Conservation (phyloP, 768 basidiomycete species). For the Pleurotus tuber-regium region DNA sequence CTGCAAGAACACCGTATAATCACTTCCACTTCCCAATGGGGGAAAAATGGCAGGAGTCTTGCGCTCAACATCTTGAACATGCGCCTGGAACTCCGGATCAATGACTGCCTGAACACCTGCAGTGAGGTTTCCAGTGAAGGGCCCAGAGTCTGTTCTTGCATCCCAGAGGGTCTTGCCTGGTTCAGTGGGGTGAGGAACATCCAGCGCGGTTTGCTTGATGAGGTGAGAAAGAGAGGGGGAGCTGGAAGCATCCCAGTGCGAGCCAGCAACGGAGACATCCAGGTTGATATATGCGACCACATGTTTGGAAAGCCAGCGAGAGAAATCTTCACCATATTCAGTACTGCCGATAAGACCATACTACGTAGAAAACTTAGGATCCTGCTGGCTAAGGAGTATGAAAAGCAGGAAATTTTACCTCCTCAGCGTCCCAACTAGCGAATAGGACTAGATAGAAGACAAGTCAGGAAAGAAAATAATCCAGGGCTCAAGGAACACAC, state of each 20-base stretch:
- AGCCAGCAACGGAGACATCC: slow-evolving; percentile 64
- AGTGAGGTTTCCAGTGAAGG: slow-evolving; percentile 32
- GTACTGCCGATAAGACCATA: slow-evolving; percentile 80
- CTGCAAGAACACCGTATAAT: slow-evolving; percentile 92
- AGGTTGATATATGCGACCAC: slow-evolving; percentile 88
- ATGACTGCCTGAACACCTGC: too few relatives aligned
- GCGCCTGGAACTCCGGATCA: too few relatives aligned
- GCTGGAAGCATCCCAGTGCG: slow-evolving; percentile 51
- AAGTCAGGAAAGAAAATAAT: slow-evolving; percentile 13
- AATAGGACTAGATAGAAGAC: slow-evolving; percentile 44
- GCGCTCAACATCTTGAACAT: too few relatives aligned
- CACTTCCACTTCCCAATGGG: slow-evolving; percentile 84
- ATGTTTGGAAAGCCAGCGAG: slow-evolving; percentile 73
- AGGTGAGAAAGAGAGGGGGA: slow-evolving; percentile 86
- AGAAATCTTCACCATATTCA: slow-evolving; percentile 93
- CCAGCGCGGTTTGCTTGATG: slow-evolving; percentile 61
- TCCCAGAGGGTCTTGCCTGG: slow-evolving; percentile 74
- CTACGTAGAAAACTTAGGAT: slow-evolving; percentile 22
- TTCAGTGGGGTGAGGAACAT: slow-evolving; percentile 72
- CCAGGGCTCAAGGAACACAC: slow-evolving; percentile 12
- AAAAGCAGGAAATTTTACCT: slow-evolving; percentile 28
- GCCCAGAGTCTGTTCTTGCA: slow-evolving; percentile 59
- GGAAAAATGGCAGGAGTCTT: too few relatives aligned
- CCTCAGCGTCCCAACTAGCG: slow-evolving; percentile 77
- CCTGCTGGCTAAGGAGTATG: slow-evolving; percentile 12